phyloP scores from a whole-genome alignment of 164 flowering plant species.

The Nymphaea colorata region DNA sequence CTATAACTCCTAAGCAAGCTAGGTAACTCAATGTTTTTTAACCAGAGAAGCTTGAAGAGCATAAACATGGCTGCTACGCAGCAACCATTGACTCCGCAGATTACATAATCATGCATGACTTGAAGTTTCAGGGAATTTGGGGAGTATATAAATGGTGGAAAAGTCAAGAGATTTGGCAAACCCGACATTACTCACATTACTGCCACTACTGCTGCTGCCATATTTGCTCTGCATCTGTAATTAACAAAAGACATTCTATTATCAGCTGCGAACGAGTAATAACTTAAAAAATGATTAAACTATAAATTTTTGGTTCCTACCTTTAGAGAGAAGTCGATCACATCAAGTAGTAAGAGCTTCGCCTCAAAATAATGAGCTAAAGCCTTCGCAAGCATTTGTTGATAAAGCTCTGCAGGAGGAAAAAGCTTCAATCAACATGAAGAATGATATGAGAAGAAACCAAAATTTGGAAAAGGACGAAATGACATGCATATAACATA shows the following conservation, averaged over 20 bases:
- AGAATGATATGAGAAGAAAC: neutral
- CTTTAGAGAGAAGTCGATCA: constrained; percentile 78
- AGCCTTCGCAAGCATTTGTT: constrained; percentile 98
- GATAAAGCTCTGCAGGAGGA: constrained; percentile 59
- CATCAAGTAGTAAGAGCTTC: constrained; percentile 76
- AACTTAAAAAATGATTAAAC: neutral
- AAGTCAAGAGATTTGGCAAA: neutral
- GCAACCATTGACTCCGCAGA: too few species aligned
- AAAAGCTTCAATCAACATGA: constrained; percentile 6
- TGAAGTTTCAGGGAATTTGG: too few species aligned
- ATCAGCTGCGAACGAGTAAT: neutral
- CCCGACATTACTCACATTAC: neutral
- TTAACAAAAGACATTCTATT: neutral
- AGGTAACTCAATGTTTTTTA: too few species aligned
- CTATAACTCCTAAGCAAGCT: too few species aligned
- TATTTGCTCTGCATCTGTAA: constrained; percentile 82
- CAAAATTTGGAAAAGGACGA: neutral
- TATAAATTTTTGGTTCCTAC: constrained; percentile 18
- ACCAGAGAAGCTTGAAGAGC: too few species aligned
- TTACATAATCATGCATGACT: too few species aligned
- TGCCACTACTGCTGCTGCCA: constrained; percentile 20
- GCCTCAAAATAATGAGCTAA: constrained; percentile 86
- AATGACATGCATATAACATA: constrained; percentile 18
- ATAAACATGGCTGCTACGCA: too few species aligned
- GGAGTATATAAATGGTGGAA: neutral